Percentiles rank a stretch among this genome's conserved stretches.
phyloP scores from a whole-genome alignment of 441 rosid genomes.

The Euphorbia corollata region DNA sequence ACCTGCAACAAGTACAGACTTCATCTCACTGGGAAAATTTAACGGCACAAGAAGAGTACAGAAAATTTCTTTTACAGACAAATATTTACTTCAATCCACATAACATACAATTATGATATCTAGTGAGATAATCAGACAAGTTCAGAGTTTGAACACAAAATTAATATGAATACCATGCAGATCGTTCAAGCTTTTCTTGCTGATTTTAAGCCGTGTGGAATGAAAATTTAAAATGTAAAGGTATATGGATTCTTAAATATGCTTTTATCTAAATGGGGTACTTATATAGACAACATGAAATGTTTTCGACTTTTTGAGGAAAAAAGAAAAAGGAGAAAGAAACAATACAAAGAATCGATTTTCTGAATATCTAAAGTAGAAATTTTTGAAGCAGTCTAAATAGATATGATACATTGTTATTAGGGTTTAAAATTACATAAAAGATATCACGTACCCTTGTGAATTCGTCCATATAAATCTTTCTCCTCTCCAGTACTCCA shows the following conservation, averaged over 20 bases:
- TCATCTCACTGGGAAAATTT: background rate
- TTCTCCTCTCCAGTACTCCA: conserved; percentile 94
- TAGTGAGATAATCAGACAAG: background rate
- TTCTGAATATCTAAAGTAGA: background rate
- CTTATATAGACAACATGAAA: background rate
- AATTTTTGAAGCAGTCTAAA: background rate
- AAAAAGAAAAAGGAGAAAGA: no score
- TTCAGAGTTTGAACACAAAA: background rate
- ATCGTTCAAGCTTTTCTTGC: background rate
- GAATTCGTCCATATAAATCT: conserved; percentile 80
- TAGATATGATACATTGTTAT: no score
- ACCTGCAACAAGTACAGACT: conserved; percentile 31
- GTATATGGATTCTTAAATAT: background rate
- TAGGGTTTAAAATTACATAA: background rate
- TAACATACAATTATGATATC: background rate
- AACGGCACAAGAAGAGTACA: background rate
- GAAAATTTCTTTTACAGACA: background rate
- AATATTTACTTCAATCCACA: background rate
- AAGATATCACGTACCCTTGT: conserved; percentile 51
- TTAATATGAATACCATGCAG: background rate
- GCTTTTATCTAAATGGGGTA: background rate
- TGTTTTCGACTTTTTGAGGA: background rate
- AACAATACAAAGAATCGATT: background rate
- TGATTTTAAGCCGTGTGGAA: background rate
- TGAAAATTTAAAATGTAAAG: background rate